phyloP scores from a whole-genome alignment of 306 rosid genomes.

The Morella rubra region DNA sequence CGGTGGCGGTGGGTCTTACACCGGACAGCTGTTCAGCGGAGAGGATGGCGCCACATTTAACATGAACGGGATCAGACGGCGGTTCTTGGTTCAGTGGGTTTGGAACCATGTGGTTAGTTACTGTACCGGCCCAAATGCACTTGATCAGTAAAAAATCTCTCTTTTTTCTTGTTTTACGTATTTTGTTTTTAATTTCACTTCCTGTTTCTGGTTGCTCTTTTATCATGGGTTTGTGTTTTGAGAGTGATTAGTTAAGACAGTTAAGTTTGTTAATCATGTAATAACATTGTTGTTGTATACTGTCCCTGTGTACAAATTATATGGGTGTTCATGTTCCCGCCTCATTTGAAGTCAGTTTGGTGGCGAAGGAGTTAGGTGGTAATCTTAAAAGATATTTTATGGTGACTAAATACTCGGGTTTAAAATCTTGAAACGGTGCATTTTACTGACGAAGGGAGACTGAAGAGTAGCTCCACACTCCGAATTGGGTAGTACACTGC shows the following conservation, averaged over 20 bases:
- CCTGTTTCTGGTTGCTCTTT: background rate
- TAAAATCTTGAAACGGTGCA: background rate
- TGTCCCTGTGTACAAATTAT: conserved; percentile 3
- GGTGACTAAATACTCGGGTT: conserved; percentile 28
- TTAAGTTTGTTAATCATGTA: conserved; percentile 50
- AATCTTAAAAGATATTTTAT: conserved; percentile 23
- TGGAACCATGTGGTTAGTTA: conserved; percentile 84
- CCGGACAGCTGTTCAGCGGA: conserved; percentile 78
- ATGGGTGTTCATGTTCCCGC: conserved; percentile 23
- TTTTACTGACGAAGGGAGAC: no score
- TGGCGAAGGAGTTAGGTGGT: conserved; percentile 25
- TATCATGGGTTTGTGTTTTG: conserved; percentile 28
- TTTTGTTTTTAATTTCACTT: background rate
- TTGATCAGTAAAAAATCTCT: conserved; percentile 51
- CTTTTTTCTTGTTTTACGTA: conserved; percentile 7
- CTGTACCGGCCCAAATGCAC: conserved; percentile 98
- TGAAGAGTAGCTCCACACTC: no score
- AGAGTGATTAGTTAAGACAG: conserved; percentile 41
- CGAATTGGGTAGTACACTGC: background rate
- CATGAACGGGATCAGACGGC: conserved; percentile 90
- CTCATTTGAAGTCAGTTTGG: conserved; percentile 2
- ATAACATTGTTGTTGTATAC: conserved; percentile 37
- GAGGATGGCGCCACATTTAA: conserved; percentile 88
- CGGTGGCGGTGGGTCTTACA: conserved; percentile 94
- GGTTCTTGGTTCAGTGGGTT: conserved; percentile 90